These are phyloP conservation scores for Phytophthora brassicae DNA, from an alignment of 352 stramenopile genomes.

Conservation along the genomic window DNA sequence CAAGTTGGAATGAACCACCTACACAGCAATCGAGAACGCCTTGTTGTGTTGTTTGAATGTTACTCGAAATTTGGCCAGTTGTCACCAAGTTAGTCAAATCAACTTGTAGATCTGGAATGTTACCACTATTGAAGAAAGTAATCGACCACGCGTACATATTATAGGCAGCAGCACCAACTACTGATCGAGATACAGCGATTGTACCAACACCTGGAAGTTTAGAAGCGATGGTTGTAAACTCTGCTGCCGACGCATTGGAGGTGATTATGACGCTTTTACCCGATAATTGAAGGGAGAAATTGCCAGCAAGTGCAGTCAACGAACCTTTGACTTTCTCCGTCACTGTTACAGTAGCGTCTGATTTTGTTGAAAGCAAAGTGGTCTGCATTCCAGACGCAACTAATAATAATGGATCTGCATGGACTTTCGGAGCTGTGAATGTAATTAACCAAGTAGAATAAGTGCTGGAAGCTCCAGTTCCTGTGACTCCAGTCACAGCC, in stretches of 20 bases:
- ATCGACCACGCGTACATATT: conserved; percentile 11
- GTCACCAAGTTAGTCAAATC: not conserved
- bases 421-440: conserved; percentile 21
- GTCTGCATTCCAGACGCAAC: conserved; percentile 25
- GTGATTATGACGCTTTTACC: not conserved
- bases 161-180: not conserved
- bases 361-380: conserved; percentile 2
- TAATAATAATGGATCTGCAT: conserved; percentile 18
- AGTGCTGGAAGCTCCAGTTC: not conserved
- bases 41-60: not conserved
- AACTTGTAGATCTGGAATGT: not conserved
- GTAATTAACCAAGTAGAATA: conserved; percentile 30
- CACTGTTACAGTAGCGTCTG: not conserved
- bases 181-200: not conserved
- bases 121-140: conserved; percentile 9
- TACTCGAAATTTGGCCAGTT: not conserved
- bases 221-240: not conserved
- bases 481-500: conserved; percentile 12
- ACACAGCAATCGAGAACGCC: not conserved
- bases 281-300: not conserved
- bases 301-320: not conserved
- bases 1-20: not conserved
- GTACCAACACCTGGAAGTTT: not conserved
- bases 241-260: not conserved
- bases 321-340: not conserved